Base-by-base conservation (phyloP, 148 eudicot genomes). In the Rhododendron simsii region DNA sequence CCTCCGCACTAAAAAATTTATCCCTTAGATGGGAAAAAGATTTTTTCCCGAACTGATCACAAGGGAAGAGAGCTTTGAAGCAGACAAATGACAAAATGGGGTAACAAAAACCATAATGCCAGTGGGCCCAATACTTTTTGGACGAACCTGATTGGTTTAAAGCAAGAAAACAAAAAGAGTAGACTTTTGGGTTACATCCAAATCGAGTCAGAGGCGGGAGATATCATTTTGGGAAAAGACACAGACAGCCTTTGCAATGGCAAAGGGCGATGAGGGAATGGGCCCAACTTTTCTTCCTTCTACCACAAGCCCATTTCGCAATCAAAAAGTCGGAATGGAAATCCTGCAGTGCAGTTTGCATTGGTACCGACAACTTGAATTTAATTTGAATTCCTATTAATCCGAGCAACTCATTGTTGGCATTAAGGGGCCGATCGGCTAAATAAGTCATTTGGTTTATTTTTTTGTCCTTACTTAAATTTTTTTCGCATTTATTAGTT, bases 111-210 rank as follows among this genome's bases (percentile, higher is more conserved):
- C 21, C 16, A 18, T 61, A 0, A 1, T 14, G 26, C n/a, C 2
- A 59, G 82, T 26, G 85, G 85, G 35, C 77, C 81, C 28, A 4
- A 5, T 3, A 4, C 2, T 2, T 14, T n/a, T 33, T 44, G 71
- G 74, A 51, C 16, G 35, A 77, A 12, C 61, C 20, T 28, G 67
- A 78, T 45, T 87, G 84, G 82, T 63, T n/a, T 35, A 47, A 82
- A 77, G 37, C 51, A 21, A 89, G 57, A 51, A 75, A 84, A 89
- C 50, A 83, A 73, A 80, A 61, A 78, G 88, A 86, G 92, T 89
- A 85, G 93, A 92, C 93, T 90, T 92, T 90, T 39, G 0, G 67
- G 47, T 75, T 18, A 50, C 30, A 15, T 79, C 84, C 93, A 90
- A 86, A 87, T 81, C 10, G 83, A 80, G 91, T 90, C 91, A 91